A percentile compares a stretch with the other conserved stretches of the same genome.
Conservation (phyloP, 2,329 filamentous ascomycete species). For the Aureobasidium leucospermi region DNA sequence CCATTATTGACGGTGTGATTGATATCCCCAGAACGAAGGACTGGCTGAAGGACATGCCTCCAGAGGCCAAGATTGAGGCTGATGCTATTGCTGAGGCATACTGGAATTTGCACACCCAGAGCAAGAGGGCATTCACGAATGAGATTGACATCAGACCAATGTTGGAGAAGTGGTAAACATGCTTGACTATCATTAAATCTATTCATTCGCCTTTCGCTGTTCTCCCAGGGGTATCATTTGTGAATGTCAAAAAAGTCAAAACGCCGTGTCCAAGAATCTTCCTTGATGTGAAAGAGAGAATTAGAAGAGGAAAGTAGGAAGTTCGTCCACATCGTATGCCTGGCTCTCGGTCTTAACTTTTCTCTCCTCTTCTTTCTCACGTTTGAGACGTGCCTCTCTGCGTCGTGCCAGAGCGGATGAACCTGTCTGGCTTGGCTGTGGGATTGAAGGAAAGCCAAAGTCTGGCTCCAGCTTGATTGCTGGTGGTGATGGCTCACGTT, state of each 20-base stretch:
- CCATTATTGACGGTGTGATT: constrained; percentile 78
- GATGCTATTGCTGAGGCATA: constrained; percentile 81
- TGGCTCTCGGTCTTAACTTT: constrained; percentile 24
- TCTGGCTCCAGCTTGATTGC: background rate
- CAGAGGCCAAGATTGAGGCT: constrained; percentile 63
- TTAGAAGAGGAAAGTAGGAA: constrained; percentile 40
- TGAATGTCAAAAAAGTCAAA: background rate
- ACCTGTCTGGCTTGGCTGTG: background rate
- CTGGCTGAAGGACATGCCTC: constrained; percentile 46
- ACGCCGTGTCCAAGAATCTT: background rate
- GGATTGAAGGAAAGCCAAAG: background rate
- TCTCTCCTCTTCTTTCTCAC: constrained; percentile 21
- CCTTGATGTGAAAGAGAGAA: background rate
- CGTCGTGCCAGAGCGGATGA: constrained; percentile 20
- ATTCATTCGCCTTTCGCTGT: background rate
- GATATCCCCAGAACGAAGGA: constrained; percentile 66
- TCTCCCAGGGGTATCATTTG: background rate
- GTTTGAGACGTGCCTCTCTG: constrained; percentile 25
- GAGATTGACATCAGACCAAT: constrained; percentile 75
- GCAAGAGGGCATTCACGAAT: constrained; percentile 69
- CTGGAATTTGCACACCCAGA: constrained; percentile 77
- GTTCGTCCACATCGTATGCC: constrained; percentile 20
- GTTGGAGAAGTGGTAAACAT: constrained; percentile 68
- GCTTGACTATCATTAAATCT: background rate
- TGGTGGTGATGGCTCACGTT: background rate